These are phyloP conservation scores for Calonectria pauciramosa DNA, from an alignment of 2,329 filamentous ascomycete genomes.

Conservation along the genomic window DNA sequence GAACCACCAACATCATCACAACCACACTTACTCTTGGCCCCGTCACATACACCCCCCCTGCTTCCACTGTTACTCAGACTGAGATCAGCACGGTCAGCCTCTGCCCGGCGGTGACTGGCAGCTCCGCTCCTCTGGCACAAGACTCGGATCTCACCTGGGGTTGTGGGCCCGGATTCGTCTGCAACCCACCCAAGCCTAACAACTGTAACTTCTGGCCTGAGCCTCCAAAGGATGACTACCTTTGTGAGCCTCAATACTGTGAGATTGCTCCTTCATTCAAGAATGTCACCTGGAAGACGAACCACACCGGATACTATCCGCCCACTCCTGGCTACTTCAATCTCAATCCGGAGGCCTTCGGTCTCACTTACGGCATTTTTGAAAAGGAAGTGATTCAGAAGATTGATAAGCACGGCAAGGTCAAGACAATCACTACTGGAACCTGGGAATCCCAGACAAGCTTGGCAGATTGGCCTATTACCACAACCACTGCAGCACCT, in stretches of 20 bases:
- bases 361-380: conserved; percentile 74
- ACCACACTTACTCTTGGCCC: conserved; percentile 47
- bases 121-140: conserved; percentile 47
- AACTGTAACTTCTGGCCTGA: conserved; percentile 66
- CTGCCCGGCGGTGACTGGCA: conserved; percentile 62
- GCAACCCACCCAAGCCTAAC: conserved; percentile 63
- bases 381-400: conserved; percentile 56
- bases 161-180: conserved; percentile 66
- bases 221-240: conserved; percentile 60
- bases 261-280: conserved; percentile 55
- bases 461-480: conserved; percentile 53
- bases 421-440: conserved; percentile 65
- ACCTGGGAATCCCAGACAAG: conserved; percentile 67
- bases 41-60: conserved; percentile 47
- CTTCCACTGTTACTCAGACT: conserved; percentile 45
- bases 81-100: conserved; percentile 50
- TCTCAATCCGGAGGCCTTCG: conserved; percentile 72
- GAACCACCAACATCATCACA: conserved; percentile 46
- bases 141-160: conserved; percentile 65
- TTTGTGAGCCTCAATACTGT: conserved; percentile 62
- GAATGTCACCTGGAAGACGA: conserved; percentile 57
- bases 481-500: conserved; percentile 33
- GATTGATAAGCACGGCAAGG: conserved; percentile 49
- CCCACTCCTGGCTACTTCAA: conserved; percentile 71
- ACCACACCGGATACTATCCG: conserved; percentile 65